Evolutionary conservation across 768 basidiomycete genomes (phyloP), one percentile per base, ranked within the genome.

Genomic region (Hygrophoropsis aurantiaca): DNA sequence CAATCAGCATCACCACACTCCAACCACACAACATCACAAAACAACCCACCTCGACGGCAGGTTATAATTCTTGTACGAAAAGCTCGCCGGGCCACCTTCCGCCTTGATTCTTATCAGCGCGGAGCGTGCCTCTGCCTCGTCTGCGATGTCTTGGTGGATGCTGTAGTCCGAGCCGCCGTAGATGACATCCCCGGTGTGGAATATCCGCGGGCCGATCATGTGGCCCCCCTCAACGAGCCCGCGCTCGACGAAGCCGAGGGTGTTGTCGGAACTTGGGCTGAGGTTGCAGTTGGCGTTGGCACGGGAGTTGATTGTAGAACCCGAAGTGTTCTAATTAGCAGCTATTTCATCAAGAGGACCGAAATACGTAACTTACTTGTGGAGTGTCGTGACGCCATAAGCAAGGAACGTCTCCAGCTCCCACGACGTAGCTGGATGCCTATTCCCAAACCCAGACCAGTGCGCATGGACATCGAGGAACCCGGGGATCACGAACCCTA

Each of bases 1-100:
- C n/a, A n/a, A n/a, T n/a, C 21, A 2, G 20, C 10, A 46, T 30
- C 13, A 8, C 11, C 16, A 11, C 3, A 26, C 5, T 24, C 27
- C 27, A 30, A 30, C 6, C 7, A 30, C 27, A 30, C 27, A 30
- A n/a, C 16, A 45, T 36, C n/a, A 5, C 32, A 1, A 39, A 18
- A 36, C 11, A 8, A 57, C 72, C 18, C 50, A 83, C 82, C 83
- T 74, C 19, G 78, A 78, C 15, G 87, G 85, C 15, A 85, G 57
- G 50, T 85, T 84, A 54, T 89, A 88, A 53, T 87, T 89, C 67
- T 89, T 89, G 61, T 89, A 88, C 7, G 85, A 87, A 54, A 83
- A 84, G 51, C 77, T 80, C 1, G 79, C 76, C 11, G 80, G 75
- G 3, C 87, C 87, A 25, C 84, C 86, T 59, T 89, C 86, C 3